Evolutionary conservation across 2,329 filamentous ascomycete species (phyloP), one percentile per base, ranked within the genome.

Genomic region (Pestalotiopsis sp.): DNA sequence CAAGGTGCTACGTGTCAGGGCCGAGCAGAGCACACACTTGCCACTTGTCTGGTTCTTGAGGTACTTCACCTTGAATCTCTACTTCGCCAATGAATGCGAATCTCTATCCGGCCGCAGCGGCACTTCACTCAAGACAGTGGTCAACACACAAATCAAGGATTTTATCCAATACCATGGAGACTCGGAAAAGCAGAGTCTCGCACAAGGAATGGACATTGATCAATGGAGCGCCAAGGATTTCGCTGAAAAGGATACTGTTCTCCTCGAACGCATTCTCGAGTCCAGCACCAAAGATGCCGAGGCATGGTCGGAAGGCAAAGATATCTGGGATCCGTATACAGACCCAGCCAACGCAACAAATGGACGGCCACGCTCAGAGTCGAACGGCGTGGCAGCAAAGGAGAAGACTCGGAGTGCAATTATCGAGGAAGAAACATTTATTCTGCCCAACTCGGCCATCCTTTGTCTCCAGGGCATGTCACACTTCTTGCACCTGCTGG

Each of bases 51-150:
- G 89, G 73, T 97, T 97, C 78, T 81, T 96, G 58, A 89, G 93
- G 49, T 96, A 96, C 78, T 95, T 95, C 74, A 93, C 89, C 1
- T 85, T 97, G 41, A 96, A 95, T 75, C 84, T 94, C 7, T 88
- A 94, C 68, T 96, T 97, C 78, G 92, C 92, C 61, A 94, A 94
- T 70, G 93, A 97, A 78, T 96, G 93, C 75, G 93, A 97, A 79
- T 91, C 92, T 17, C 90, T 96, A 23, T 95, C 92, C 25, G 93
- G 93, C 0, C 88, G 92, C 68, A 92, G 92, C 69, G 92, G 93
- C 9, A 91, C 90, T 2, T 85, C 90, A 1, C 82, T 97, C 5
- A 95, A 95, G 80, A 93, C 88, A 20, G 88, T 94, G 39, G 92
- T 97, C 69, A 95, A 95, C 73, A 87, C 86, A 38, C 93, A 97